Evolutionary conservation across 495 filamentous ascomycete genomes (phyloP).

Genomic region (Bombardia bombarda): DNA sequence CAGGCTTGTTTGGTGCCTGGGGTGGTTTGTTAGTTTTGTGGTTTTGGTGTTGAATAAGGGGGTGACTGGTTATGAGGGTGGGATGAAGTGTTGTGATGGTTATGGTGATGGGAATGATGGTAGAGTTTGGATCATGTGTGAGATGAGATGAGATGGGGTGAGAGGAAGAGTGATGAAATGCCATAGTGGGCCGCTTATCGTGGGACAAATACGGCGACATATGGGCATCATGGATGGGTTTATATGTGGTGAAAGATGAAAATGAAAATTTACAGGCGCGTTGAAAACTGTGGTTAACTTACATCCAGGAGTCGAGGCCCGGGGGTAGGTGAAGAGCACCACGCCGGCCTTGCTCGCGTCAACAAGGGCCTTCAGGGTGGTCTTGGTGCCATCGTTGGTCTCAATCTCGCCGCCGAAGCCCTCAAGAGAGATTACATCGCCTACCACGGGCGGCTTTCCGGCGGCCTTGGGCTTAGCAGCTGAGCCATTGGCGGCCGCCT

Average conservation of each 20-base stretch:
- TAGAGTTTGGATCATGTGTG: background rate
- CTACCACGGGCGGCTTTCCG: constrained; percentile 28
- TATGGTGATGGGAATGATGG: background rate
- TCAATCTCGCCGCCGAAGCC: constrained; percentile 77
- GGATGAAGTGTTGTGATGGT: too few relatives aligned
- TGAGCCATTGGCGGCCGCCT: constrained; percentile 1
- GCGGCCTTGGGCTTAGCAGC: constrained; percentile 15
- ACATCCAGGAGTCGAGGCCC: constrained; percentile 93
- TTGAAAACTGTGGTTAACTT: constrained; percentile 34
- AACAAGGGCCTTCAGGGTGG: constrained; percentile 67
- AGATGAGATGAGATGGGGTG: background rate
- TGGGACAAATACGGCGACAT: too few relatives aligned
- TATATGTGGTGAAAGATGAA: background rate
- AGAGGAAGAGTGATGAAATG: too few relatives aligned
- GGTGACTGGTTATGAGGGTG: constrained; percentile 1
- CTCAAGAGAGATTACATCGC: constrained; percentile 53
- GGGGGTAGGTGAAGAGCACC: constrained; percentile 91
- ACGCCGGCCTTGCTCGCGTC: constrained; percentile 78
- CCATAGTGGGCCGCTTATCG: too few relatives aligned
- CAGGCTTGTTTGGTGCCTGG: constrained; percentile 94
- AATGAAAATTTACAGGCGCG: background rate
- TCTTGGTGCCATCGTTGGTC: constrained; percentile 73
- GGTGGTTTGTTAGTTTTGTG: constrained; percentile 9
- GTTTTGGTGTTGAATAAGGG: background rate
- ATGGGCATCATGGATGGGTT: background rate